Conservation (phyloP, 768 basidiomycete species). For the Leccinum obscurum region DNA sequence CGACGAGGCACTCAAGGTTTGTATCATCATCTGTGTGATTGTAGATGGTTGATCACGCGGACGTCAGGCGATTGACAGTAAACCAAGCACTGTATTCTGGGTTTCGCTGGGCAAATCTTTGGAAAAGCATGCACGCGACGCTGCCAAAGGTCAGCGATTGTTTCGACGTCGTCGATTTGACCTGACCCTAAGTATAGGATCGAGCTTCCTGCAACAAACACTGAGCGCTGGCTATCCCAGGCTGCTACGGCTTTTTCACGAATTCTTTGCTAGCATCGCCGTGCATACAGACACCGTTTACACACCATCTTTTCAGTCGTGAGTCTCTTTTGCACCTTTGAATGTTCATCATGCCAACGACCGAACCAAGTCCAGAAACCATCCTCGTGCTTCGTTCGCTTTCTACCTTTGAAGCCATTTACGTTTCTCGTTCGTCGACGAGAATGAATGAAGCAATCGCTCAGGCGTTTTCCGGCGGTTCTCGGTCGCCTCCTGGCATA, state of each 20-base stretch:
- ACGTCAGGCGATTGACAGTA: constrained; percentile 79
- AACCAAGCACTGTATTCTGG: constrained; percentile 93
- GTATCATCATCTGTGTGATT: constrained; percentile 1
- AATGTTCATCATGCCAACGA: constrained; percentile 4
- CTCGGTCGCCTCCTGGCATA: constrained; percentile 67
- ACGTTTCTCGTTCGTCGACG: constrained; percentile 79
- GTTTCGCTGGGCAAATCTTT: constrained; percentile 73
- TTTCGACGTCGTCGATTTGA: background rate
- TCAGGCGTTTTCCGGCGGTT: constrained; percentile 72
- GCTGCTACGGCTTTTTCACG: constrained; percentile 89
- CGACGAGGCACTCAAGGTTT: constrained; percentile 91
- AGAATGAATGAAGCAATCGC: constrained; percentile 81
- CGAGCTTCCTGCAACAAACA: constrained; percentile 89
- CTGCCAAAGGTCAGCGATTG: constrained; percentile 61
- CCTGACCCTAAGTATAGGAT: constrained; percentile 49
- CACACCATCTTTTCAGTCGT: constrained; percentile 83
- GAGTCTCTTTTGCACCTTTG: constrained; percentile 10
- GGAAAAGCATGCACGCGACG: constrained; percentile 81
- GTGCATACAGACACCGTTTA: constrained; percentile 96
- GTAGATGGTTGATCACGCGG: constrained; percentile 4
- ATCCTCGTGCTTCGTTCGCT: constrained; percentile 83
- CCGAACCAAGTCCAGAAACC: constrained; percentile 75
- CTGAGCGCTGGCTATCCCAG: constrained; percentile 84
- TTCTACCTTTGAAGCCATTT: constrained; percentile 82
- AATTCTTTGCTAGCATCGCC: constrained; percentile 94